These are phyloP conservation scores for Chalaropsis ovoidea DNA, from an alignment of 2,329 filamentous ascomycete species.

Conservation along the genomic window DNA sequence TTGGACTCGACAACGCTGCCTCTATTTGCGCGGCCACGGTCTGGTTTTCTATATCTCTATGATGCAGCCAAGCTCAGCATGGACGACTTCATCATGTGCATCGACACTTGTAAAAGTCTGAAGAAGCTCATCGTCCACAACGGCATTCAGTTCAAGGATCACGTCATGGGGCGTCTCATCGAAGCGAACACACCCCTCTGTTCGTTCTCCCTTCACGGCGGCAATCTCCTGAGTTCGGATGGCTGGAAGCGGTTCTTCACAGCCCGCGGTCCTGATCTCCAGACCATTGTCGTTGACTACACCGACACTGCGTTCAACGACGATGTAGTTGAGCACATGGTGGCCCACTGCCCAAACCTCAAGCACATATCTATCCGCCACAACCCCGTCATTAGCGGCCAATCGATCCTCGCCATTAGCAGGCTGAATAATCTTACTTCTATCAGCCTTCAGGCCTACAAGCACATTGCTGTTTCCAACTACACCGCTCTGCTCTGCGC, in stretches of 20 bases:
- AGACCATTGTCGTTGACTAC: conserved; percentile 66
- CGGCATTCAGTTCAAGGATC: conserved; percentile 85
- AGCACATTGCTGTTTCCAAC: conserved; percentile 45
- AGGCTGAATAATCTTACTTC: conserved; percentile 57
- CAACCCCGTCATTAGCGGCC: conserved; percentile 62
- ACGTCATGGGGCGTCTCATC: conserved; percentile 69
- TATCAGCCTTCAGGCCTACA: conserved; percentile 59
- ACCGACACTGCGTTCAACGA: conserved; percentile 76
- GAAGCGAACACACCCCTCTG: conserved; percentile 60
- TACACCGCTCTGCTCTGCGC: conserved; percentile 52
- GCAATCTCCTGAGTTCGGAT: conserved; percentile 68
- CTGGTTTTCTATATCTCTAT: conserved; percentile 46
- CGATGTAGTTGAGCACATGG: conserved; percentile 53
- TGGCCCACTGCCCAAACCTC: conserved; percentile 55
- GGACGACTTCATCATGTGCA: conserved; percentile 70
- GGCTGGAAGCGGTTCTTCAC: conserved; percentile 64
- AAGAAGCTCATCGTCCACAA: conserved; percentile 66
- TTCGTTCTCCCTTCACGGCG: conserved; percentile 67
- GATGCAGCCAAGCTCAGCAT: conserved; percentile 55
- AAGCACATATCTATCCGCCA: conserved; percentile 68
- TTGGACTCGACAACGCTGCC: conserved; percentile 45
- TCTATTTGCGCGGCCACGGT: conserved; percentile 46
- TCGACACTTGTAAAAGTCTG: conserved; percentile 61
- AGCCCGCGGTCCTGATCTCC: conserved; percentile 54
- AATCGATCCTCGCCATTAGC: conserved; percentile 55